Evolutionary conservation across 805 yeast species (phyloP).

Genomic region (Candida dajiaensis): DNA sequence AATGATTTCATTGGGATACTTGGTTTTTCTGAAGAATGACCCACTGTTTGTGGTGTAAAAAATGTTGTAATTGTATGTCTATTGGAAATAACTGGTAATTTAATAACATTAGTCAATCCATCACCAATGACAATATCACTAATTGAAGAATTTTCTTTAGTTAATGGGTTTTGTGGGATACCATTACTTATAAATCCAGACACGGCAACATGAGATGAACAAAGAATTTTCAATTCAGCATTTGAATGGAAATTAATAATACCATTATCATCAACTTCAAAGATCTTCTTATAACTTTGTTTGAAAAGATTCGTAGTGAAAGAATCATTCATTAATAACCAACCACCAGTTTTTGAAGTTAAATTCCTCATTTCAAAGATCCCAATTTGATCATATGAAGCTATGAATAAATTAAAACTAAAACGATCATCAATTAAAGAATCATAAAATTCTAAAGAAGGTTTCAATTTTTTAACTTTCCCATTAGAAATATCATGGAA

Average conservation of each 20-base stretch:
- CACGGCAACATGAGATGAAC: conserved; percentile 74
- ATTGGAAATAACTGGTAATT: conserved; percentile 76
- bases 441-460: conserved; percentile 73
- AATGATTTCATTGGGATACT: conserved; percentile 31
- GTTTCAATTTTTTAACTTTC: conserved; percentile 69
- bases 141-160: conserved; percentile 70
- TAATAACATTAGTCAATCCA: conserved; percentile 64
- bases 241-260: conserved; percentile 79
- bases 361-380: conserved; percentile 84
- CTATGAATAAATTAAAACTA: conserved; percentile 43
- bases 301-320: conserved; percentile 91
- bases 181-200: conserved; percentile 84
- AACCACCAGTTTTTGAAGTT: conserved; percentile 83
- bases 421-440: conserved; percentile 27
- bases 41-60: conserved; percentile 62
- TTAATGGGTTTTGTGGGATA: conserved; percentile 29
- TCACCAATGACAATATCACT: conserved; percentile 90
- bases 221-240: conserved; percentile 76
- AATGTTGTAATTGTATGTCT: conserved; percentile 79
- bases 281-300: conserved; percentile 76
- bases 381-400: conserved; percentile 93
- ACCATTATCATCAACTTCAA: conserved; percentile 69
- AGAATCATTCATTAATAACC: conserved; percentile 77
- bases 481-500: conserved; percentile 92
- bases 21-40: conserved; percentile 21